phyloP scores from a whole-genome alignment of 2,329 filamentous ascomycete species.

The Arthroderma uncinatum region DNA sequence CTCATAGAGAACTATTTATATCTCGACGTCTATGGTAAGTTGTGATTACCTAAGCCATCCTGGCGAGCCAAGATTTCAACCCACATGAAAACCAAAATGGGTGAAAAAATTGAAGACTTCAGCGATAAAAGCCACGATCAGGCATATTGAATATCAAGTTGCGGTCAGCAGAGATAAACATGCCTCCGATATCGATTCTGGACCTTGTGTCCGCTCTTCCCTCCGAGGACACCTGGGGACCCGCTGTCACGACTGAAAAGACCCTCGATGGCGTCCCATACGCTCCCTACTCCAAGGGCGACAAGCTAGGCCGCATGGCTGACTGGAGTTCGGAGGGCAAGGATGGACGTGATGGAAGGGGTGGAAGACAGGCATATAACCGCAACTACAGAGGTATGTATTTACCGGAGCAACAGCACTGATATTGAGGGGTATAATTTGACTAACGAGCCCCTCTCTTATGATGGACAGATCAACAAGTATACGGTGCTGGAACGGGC shows the following conservation, averaged over 20 bases:
- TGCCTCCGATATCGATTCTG: conserved; percentile 47
- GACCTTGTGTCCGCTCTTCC: conserved; percentile 62
- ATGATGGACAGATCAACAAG: conserved; percentile 65
- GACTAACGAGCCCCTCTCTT: background rate
- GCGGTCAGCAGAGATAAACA: conserved; percentile 17
- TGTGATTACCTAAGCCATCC: conserved; percentile 7
- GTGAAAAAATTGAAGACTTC: conserved; percentile 1
- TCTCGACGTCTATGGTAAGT: no score
- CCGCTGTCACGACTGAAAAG: conserved; percentile 67
- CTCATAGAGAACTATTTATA: background rate
- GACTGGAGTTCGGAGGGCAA: conserved; percentile 94
- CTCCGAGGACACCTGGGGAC: conserved; percentile 76
- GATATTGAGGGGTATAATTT: conserved; percentile 11
- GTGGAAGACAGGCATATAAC: conserved; percentile 79
- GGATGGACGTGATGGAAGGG: conserved; percentile 55
- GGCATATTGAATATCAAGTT: background rate
- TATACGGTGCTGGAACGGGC: conserved; percentile 82
- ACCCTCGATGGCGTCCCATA: conserved; percentile 92
- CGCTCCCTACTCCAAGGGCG: conserved; percentile 94
- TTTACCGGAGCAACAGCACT: background rate
- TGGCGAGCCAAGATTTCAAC: conserved; percentile 10
- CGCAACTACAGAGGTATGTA: conserved; percentile 76
- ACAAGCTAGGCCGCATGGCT: conserved; percentile 97
- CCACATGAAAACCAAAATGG: conserved; percentile 9
- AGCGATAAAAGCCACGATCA: background rate